Conservation (phyloP, 2,329 filamentous ascomycete species). For the Cadophora malorum region DNA sequence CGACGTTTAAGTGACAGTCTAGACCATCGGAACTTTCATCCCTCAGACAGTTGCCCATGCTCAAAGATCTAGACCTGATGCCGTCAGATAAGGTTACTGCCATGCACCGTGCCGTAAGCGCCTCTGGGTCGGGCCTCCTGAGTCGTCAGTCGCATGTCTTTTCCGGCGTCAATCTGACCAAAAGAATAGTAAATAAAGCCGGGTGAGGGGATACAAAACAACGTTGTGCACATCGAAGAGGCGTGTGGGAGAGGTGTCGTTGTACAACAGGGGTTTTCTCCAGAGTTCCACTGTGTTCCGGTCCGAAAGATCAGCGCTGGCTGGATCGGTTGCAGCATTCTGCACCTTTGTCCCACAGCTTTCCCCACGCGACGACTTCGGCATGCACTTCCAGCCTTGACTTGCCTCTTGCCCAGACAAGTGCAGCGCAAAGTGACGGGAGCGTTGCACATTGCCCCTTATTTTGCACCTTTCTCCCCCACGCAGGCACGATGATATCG, state of each 20-base stretch:
- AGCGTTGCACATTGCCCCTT: constrained; percentile 6
- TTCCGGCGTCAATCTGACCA: not conserved
- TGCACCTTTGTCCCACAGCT: constrained; percentile 3
- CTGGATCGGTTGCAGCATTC: not conserved
- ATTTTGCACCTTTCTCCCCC: constrained; percentile 9
- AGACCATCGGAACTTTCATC: not conserved
- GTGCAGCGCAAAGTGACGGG: not conserved
- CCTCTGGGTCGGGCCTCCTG: constrained; percentile 1
- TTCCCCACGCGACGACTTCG: constrained; percentile 2
- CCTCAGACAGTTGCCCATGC: not conserved
- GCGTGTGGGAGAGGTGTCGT: not conserved
- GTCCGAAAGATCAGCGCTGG: not conserved
- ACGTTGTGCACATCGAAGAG: not conserved
- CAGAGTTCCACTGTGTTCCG: not conserved
- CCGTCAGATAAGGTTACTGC: not conserved
- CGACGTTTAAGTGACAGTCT: not conserved
- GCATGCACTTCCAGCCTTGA: constrained; percentile 5
- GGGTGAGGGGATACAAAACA: not conserved
- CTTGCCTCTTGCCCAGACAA: not conserved
- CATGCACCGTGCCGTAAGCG: not conserved
- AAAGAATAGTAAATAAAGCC: not conserved
- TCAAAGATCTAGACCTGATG: not conserved
- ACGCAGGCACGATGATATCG: not conserved
- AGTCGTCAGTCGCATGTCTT: not conserved
- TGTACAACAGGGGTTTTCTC: not conserved